Evolutionary conservation across 2,329 filamentous ascomycete genomes (phyloP), one percentile per base, ranked within the genome.

Genomic region (Curvularia spicifera): DNA sequence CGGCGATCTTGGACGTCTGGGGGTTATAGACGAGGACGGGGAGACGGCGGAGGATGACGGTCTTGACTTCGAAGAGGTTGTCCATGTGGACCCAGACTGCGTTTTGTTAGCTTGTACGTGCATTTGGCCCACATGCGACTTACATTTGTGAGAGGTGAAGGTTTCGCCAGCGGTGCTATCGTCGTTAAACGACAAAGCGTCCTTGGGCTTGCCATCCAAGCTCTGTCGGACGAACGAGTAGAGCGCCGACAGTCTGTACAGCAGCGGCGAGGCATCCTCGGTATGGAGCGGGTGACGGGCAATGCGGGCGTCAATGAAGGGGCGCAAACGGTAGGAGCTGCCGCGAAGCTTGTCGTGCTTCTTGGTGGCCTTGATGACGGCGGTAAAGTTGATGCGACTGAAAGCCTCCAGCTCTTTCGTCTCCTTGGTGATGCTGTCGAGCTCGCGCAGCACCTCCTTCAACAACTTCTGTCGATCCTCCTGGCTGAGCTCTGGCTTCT

Each of bases 361-460:
- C 87, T 99, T 99, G 56, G 93, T 93, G 47, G 96, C 96, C 83
- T 99, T 99, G 74, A 97, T 85, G 79, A 98, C 97, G 47, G 93
- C 95, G 5, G 95, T 97, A 78, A 97, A 99, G 81, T 99, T 99
- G 81, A 97, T 89, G 64, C 89, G 91, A 78, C 92, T 95, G 80
- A 95, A 99, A 77, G 91, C 95, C 79, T 97, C 95, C 67, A 99
- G 85, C 81, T 96, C 91, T 76, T 90, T 94, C 72, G 96, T 89
- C 78, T 97, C 92, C 75, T 91, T 91, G 33, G 91, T 95, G 78
- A 98, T 95, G 53, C 80, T 79, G 77, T 98, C 94, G 55, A 98
- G 85, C 80, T 97, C 92, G 47, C 82, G 78, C 72, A 95, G 84
- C 39, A 94, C 87, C 68, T 91, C 86, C 65, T 88, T 87, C 51